A percentile compares a stretch with the other conserved stretches of the same genome.
Evolutionary conservation across 2,329 filamentous ascomycete genomes (phyloP).

Genomic region (Cordyceps fumosorosea): DNA sequence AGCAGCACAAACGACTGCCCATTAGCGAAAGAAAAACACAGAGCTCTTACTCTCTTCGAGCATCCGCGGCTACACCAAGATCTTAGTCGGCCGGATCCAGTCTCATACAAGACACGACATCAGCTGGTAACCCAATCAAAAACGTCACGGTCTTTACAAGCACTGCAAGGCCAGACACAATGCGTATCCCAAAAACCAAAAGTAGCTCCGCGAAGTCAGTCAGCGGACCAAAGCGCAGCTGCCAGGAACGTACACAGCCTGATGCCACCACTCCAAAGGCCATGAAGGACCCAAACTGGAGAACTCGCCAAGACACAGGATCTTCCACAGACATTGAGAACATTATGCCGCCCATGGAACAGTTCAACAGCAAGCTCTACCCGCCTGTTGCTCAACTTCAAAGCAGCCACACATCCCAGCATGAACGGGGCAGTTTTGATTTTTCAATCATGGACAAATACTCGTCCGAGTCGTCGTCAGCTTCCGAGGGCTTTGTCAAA

Average conservation of each 20-base stretch:
- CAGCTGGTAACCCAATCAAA: not conserved
- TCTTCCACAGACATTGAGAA: not conserved
- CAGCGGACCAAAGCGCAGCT: not conserved
- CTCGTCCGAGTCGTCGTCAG: not conserved
- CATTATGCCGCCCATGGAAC: not conserved
- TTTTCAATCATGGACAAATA: not conserved
- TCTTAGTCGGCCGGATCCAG: not conserved
- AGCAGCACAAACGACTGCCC: not conserved
- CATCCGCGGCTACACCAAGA: not conserved
- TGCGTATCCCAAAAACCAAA: not conserved
- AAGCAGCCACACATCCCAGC: not conserved
- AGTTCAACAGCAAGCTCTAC: not conserved
- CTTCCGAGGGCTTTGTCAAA: not conserved
- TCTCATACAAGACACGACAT: not conserved
- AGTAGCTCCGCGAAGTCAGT: not conserved
- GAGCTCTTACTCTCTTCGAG: not conserved
- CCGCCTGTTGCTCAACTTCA: not conserved
- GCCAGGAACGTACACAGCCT: constrained; percentile 16
- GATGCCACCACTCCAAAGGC: constrained; percentile 24
- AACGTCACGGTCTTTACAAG: not conserved
- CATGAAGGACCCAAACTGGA: constrained; percentile 31
- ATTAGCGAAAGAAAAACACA: not conserved
- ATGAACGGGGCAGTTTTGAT: not conserved
- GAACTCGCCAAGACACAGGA: constrained; percentile 18
- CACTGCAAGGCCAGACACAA: not conserved